Conservation (phyloP, 1,139 yeast genomes). For the Candida pseudocylindracea region DNA sequence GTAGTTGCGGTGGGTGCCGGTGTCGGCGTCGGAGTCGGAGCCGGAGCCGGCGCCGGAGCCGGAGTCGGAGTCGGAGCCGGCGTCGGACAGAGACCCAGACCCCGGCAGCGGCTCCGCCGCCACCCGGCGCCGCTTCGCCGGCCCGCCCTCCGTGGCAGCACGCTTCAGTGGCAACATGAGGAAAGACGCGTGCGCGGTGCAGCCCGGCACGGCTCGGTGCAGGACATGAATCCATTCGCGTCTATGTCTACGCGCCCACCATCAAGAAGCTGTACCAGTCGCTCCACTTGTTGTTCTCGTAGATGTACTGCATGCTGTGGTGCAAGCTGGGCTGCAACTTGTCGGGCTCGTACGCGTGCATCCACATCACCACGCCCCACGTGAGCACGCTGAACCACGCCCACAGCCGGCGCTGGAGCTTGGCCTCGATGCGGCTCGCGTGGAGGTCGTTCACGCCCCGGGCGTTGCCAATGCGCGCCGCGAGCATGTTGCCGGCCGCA, state of each 20-base stretch:
- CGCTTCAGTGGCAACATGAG: background rate
- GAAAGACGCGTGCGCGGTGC: no score
- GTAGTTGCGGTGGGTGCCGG: no score
- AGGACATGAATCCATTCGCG: background rate
- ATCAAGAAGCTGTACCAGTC: constrained; percentile 22
- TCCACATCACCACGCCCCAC: constrained; percentile 61
- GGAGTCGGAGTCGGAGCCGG: background rate
- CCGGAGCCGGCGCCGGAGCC: no score
- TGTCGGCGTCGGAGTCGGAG: no score
- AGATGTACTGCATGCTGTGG: constrained; percentile 51
- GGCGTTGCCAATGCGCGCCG: constrained; percentile 15
- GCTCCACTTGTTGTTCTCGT: constrained; percentile 22
- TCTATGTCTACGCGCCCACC: constrained; percentile 3
- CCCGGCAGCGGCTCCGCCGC: no score
- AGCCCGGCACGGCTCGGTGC: background rate
- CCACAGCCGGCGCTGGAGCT: constrained; percentile 29
- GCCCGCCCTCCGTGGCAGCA: no score
- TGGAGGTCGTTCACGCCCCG: constrained; percentile 11
- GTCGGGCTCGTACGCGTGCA: constrained; percentile 41
- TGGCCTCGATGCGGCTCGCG: constrained; percentile 12
- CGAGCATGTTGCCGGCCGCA: constrained; percentile 25
- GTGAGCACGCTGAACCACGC: constrained; percentile 40
- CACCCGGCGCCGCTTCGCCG: no score
- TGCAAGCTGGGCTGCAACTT: constrained; percentile 45
- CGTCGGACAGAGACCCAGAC: no score